Base-by-base conservation (phyloP, 2,329 filamentous ascomycete genomes). In the Scolecobasidium constrictum region DNA sequence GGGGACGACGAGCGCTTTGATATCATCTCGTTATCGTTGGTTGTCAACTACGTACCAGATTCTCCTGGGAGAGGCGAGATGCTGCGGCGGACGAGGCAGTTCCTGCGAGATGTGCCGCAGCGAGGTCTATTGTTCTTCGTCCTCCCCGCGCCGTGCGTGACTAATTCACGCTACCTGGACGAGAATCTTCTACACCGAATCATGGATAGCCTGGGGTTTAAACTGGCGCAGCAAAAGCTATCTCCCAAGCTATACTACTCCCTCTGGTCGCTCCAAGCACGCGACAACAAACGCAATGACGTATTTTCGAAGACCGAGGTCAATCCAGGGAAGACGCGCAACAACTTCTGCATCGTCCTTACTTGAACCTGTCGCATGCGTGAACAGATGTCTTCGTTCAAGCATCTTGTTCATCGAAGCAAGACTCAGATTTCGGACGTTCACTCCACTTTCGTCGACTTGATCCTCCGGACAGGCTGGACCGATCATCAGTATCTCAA, bases 1-100 rank as follows among this genome's bases (percentile, higher is more conserved):
- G 21, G 35, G 4, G 59, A 50, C 5, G 60, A 65, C 1, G 78
- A 87, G 33, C 68, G 68, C 17, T 96, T 96, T 57, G 86, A 98
- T 57, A 76, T 96, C 40, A 81, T 98, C 54, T 94, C 87, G 39
- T 69, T 98, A 18, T 94, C 87, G 6, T 67, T 98, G 42, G 92
- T 98, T 4, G 70, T 98, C 48, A 98, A 98, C 61, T 98, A 87
- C 56, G 88, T 96, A 3, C 85, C 90, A 0, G 80, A 88, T 51
- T 73, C 86, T 3, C 64, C 65, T 22, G 74, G 71, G 4, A 75
- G 88, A 52, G 92, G 92, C 2, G 75, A 84, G 45, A 98, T 98
- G 92, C 73, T 98, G 42, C 69, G 74, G 41, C 76, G 84, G 33
- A 87, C 82, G 23, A 69, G 81, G 12, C 63, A 74, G 16, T 94